Percentiles rank a stretch among this genome's conserved stretches.
Evolutionary conservation across 495 filamentous ascomycete species (phyloP).

Genomic region (Talaromyces adpressus): DNA sequence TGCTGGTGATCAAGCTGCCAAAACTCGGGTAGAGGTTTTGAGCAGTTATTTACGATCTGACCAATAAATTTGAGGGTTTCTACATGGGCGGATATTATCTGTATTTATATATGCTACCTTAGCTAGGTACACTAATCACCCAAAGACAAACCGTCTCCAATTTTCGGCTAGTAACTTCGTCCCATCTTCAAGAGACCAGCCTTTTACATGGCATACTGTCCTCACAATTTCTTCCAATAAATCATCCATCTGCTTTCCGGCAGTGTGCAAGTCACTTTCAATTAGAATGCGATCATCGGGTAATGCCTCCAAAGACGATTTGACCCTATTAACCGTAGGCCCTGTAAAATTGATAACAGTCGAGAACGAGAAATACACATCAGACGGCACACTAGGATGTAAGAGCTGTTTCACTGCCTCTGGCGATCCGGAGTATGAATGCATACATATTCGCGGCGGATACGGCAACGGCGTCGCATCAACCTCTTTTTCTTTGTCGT

Average conservation of each 20-base stretch:
- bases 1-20: slow-evolving; percentile 42
- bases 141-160: slow-evolving; percentile 76
- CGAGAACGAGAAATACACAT: slow-evolving; percentile 87
- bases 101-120: neutral
- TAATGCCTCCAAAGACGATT: slow-evolving; percentile 62
- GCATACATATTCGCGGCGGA: slow-evolving; percentile 86
- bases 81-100: neutral
- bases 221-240: slow-evolving; percentile 66
- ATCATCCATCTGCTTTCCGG: slow-evolving; percentile 76
- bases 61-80: neutral
- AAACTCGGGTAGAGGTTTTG: slow-evolving; percentile 48
- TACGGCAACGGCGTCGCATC: slow-evolving; percentile 48
- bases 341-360: slow-evolving; percentile 70
- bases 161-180: slow-evolving; percentile 64
- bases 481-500: slow-evolving; percentile 11
- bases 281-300: slow-evolving; percentile 74
- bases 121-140: slow-evolving; percentile 18
- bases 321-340: slow-evolving; percentile 41
- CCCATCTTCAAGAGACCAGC: slow-evolving; percentile 70
- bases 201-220: slow-evolving; percentile 67
- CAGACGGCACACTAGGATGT: slow-evolving; percentile 62
- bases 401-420: slow-evolving; percentile 74
- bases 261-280: slow-evolving; percentile 86
- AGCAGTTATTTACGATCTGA: slow-evolving; percentile 41
- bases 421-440: slow-evolving; percentile 82